Evolutionary conservation across 139 green algal genomes (phyloP), one percentile per base, ranked within the genome.

Genomic region (Tetratostichococcus sp.): DNA sequence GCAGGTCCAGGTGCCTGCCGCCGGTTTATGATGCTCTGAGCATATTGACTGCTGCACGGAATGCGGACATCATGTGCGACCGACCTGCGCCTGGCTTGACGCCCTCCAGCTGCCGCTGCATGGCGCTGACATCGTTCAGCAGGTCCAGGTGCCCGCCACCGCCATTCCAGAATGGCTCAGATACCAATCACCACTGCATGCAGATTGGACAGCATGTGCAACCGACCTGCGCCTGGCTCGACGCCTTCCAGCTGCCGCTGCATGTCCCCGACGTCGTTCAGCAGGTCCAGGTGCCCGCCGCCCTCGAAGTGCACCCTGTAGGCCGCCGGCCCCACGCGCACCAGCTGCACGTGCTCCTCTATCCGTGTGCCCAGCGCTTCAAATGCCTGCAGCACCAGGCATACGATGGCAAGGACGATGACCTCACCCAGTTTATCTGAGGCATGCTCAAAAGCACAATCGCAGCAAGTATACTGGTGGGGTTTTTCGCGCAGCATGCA

Each of bases 251-350:
- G 80, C 80, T 95, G 90, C 67, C 76, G 43, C 19, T 82, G 42
- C 92, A 97, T 97, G 26, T 70, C 73, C 0, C 90, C 76, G 8
- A 86, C 82, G 72, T 96, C 89, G 69, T 93, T 92, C 73, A 94
- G 65, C 70, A 97, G 57, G 78, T 97, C 93, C 33, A 96, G 71
- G 50, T 75, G 66, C 34, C 65, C 34, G 31, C 72, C 71, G 28
- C 83, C 75, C 50, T 72, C 72, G 75, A 94, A 96, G 72, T 89
- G 91, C 1, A 94, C 87, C 17, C 91, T 83, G 82, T 97, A 97
- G 17, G 88, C 90, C 1, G 89, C 84, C 0, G 85, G 83, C 32
- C 77, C 35, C 30, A 94, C 79, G 16, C 81, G 73, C n/a, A 33
- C 35, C 28, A 89, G 30, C 0, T 73, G 30, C 35, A 83, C 79